Base-by-base conservation (phyloP, 805 yeast species). In the Sungouiozyma intestinalis region DNA sequence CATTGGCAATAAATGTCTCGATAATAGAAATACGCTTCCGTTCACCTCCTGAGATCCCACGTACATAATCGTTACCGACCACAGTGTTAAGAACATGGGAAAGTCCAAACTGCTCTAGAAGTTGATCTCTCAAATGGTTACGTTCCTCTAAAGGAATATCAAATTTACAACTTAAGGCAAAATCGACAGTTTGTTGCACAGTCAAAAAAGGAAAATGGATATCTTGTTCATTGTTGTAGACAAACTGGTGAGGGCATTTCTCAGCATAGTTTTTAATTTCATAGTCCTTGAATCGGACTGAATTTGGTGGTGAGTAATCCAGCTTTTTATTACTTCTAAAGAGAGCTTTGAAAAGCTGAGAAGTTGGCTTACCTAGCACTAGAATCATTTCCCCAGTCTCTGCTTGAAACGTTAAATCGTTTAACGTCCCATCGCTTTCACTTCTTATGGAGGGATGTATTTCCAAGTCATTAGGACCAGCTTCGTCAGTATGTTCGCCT, bases 11-110 rank as follows among this genome's bases (percentile, higher is more conserved):
- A 6, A 71, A 65, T 5, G 69, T 79, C 53, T 77, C 82, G 18
- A 79, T 79, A 58, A 77, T 76, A 15, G 79, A 73, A 16, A 77
- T 79, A 64, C 82, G 68, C 59, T 76, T 77, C 54, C 81, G 67
- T 59, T 77, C 81, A 67, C 82, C 81, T 58, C 81, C 82, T 24
- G 81, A 75, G 40, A 76, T 76, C 63, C 82, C 82, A 63, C 81
- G 69, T 31, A 76, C 67, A 45, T 66, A 75, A 49, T 77, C 81
- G 53, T 76, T 71, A 60, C 84, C 84, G 36, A 77, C 82, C 46
- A 71, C 72, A 32, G 81, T 75, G 49, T 76, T 60, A 43, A 68
- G 61, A 7, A 79, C 76, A 53, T 76, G 80, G 15, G 72, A 64
- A 45, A 71, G 61, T 39, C 76, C 76, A 40, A 57, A 49, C 35